These are phyloP conservation scores for Fusarium annulatum DNA, from an alignment of 2,329 filamentous ascomycete genomes.

Conservation along the genomic window DNA sequence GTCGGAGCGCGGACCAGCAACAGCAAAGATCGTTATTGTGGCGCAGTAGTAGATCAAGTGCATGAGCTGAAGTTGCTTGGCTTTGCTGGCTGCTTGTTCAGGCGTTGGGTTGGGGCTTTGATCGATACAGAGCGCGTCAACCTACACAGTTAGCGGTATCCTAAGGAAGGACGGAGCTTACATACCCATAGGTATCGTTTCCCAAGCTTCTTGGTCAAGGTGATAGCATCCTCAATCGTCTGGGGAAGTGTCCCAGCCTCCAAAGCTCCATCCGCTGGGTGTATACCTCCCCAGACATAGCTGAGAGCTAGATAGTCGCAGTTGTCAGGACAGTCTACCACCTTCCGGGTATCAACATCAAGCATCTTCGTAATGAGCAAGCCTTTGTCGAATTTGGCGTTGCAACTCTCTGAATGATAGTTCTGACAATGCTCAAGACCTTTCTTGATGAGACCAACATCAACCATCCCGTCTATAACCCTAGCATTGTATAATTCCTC, in stretches of 20 bases:
- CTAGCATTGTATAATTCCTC: background rate
- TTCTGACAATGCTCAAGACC: background rate
- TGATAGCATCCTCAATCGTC: background rate
- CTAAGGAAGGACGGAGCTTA: accelerated
- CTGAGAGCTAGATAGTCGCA: background rate
- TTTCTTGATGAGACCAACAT: background rate
- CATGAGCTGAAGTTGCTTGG: background rate
- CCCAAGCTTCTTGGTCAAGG: background rate
- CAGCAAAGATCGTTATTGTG: background rate
- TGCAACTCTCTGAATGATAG: background rate
- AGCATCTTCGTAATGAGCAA: background rate
- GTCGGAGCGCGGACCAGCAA: background rate
- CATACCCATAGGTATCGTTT: background rate
- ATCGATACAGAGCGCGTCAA: background rate
- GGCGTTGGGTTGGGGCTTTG: background rate
- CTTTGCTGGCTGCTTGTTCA: background rate
- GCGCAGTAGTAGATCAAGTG: background rate
- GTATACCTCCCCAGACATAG: background rate
- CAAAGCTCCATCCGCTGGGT: background rate
- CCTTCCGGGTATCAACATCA: background rate
- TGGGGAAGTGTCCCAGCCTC: background rate
- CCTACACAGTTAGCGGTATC: background rate
- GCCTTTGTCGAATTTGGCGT: background rate
- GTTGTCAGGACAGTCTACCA: background rate
- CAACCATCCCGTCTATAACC: background rate